Base-by-base conservation (phyloP, 1,139 yeast species). In the Kodamaea alishanica region DNA sequence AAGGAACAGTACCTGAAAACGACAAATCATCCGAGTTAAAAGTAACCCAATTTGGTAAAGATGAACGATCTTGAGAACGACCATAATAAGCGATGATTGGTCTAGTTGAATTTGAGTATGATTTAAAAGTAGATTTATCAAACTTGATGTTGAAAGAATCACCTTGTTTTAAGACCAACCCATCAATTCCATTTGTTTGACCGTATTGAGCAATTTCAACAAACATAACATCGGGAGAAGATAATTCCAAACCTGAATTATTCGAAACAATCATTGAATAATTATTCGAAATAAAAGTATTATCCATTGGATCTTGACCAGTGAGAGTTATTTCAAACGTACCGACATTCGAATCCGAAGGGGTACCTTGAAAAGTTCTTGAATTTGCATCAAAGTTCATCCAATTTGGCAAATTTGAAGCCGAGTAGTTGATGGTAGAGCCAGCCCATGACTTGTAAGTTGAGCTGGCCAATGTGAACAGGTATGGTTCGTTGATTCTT, bases 1-100 rank as follows among this genome's bases (percentile, higher is more conserved):
- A 67, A 4, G 99, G 99, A 0, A 96, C 92, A 1, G 82, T 81
- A 30, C 99, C 99, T 30, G 79, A 70, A 58, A 89, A 90, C n/a
- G 84, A 73, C 46, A 86, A 63, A 39, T 66, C 69, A 30, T 69
- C 65, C 7, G 81, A 58, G 54, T 86, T 79, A 55, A 90, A 92
- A 40, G 63, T 60, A 38, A 89, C 67, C 98, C 98, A 92, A 52
- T 78, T 82, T 23, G 99, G 98, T 39, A 92, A 71, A 1, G 98
- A 94, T 1, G 96, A 76, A 55, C 92, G 78, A 56, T 87, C 87
- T 15, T 72, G 67, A 12, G 92, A 79, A 47, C 86, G 75, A n/a
- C 96, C 96, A 54, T 86, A 85, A 63, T 84, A 88, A n/a, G 83
- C 81, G 20, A 74, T 64, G 26, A 83, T 76, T 8, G 68, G 56